Conservation (phyloP, 148 eudicot species). For the Polygonum maritimum region DNA sequence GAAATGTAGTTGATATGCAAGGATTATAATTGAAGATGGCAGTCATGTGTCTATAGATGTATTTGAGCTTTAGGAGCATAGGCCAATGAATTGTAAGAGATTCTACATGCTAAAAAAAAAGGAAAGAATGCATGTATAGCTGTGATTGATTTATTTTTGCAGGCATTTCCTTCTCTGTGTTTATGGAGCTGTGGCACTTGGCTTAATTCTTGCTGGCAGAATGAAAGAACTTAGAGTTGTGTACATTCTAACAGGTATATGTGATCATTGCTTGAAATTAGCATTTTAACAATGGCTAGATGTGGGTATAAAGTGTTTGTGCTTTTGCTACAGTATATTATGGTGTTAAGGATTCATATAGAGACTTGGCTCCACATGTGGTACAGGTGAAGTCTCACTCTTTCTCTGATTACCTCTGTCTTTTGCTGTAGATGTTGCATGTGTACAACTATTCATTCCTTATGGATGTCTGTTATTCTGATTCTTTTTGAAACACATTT, state of each 20-base stretch:
- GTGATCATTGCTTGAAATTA: background rate
- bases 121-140: background rate
- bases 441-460: background rate
- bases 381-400: slow-evolving; percentile 44
- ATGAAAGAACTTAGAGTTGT: slow-evolving; percentile 67
- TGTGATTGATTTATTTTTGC: slow-evolving; percentile 19
- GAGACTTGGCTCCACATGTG: slow-evolving; percentile 84
- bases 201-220: slow-evolving; percentile 79
- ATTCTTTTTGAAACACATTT: background rate
- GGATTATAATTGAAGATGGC: background rate
- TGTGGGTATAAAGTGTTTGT: background rate
- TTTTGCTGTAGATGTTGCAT: background rate
- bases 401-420: background rate
- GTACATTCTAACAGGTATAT: slow-evolving; percentile 65
- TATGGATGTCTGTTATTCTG: background rate
- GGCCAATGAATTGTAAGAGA: background rate
- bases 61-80: background rate
- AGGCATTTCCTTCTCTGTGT: slow-evolving; percentile 94
- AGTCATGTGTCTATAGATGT: background rate
- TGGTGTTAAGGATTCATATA: slow-evolving; percentile 61
- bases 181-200: slow-evolving; percentile 73
- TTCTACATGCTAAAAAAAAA: background rate
- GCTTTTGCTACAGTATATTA: slow-evolving; percentile 54
- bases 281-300: background rate
- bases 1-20: background rate